Base-by-base conservation (phyloP, 2,329 filamentous ascomycete genomes). In the Pyrenochaeta sp. region DNA sequence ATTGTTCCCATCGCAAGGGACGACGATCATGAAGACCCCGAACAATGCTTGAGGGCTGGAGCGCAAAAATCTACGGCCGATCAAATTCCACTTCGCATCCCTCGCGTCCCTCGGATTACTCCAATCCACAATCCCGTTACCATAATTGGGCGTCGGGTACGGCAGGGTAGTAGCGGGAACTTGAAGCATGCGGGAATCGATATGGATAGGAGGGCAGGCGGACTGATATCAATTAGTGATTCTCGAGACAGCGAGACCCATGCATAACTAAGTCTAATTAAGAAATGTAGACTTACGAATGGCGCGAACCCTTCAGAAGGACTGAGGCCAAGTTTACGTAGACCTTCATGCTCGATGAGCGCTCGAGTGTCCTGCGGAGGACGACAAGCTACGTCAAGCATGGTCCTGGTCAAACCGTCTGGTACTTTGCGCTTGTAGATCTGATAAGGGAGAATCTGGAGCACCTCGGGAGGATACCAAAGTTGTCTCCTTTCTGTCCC, bases 371-470 rank as follows among this genome's bases (percentile, higher is more conserved):
- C 15, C 1, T 47, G 28, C 1, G 66, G 64, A 9, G n/a, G 32
- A 10, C 52, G 52, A 10, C 54, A 57, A n/a, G 70, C 66, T 15
- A 52, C 19, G 9, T 55, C 30, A 6, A 68, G 34, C 67, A 72
- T 71, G 3, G 7, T 15, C 3, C 27, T n/a, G 1, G 60, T 59
- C 3, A 68, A 30, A 5, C 19, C 15, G n/a, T 62, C 62, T 1
- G 67, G 67, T 24, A 71, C 49, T 22, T 45, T 53, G 9, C 56
- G 47, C 30, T 54, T 63, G 47, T 62, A 69, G 4, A 63, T 25
- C 56, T 70, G 66, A 32, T 65, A 65, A 1, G 66, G 64, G 3
- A 71, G 15, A 24, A 72, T 69, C 7, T 40, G 50, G 13, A 61
- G 54, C 10, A 54, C 30, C 24, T 67, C 54, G 12, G 46, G 42